A percentile compares a stretch with the other conserved stretches of the same genome.
Conservation (phyloP, 2,329 filamentous ascomycete species). For the Cadophora gregata region DNA sequence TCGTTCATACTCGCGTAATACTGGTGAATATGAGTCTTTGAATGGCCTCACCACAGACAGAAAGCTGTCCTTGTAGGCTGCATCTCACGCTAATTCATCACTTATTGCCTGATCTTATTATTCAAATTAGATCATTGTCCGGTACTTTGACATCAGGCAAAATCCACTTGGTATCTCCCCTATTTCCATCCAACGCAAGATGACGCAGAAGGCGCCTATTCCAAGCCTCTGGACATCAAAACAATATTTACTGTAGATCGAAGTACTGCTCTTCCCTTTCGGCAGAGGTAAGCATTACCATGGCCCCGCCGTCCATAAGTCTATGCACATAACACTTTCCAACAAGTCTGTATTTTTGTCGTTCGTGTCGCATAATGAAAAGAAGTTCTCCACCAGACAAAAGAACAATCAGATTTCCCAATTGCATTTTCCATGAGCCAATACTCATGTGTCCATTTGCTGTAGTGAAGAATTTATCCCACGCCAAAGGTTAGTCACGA, state of each 20-base stretch:
- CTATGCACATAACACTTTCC: constrained; percentile 18
- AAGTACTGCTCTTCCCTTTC: constrained; percentile 9
- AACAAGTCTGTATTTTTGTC: constrained; percentile 17
- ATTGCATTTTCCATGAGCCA: constrained; percentile 12
- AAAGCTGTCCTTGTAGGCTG: too few relatives aligned
- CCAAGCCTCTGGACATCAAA: too few relatives aligned
- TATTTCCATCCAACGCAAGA: too few relatives aligned
- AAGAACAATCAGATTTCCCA: constrained; percentile 18
- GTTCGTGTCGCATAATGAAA: constrained; percentile 13
- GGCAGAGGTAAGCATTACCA: background rate
- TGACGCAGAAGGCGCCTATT: too few relatives aligned
- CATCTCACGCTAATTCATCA: too few relatives aligned
- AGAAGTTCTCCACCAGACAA: constrained; percentile 20
- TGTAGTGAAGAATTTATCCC: constrained; percentile 3
- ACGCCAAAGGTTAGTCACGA: background rate
- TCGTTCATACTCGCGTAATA: background rate
- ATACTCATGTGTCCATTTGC: constrained; percentile 14
- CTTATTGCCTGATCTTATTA: too few relatives aligned
- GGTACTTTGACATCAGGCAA: too few relatives aligned
- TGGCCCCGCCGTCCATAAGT: background rate
- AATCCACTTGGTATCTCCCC: too few relatives aligned
- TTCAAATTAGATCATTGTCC: too few relatives aligned
- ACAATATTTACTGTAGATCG: background rate
- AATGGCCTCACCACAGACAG: too few relatives aligned
- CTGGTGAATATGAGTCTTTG: too few relatives aligned